Evolutionary conservation across 2,329 filamentous ascomycete genomes (phyloP).

Genomic region (Fusarium floridanum): DNA sequence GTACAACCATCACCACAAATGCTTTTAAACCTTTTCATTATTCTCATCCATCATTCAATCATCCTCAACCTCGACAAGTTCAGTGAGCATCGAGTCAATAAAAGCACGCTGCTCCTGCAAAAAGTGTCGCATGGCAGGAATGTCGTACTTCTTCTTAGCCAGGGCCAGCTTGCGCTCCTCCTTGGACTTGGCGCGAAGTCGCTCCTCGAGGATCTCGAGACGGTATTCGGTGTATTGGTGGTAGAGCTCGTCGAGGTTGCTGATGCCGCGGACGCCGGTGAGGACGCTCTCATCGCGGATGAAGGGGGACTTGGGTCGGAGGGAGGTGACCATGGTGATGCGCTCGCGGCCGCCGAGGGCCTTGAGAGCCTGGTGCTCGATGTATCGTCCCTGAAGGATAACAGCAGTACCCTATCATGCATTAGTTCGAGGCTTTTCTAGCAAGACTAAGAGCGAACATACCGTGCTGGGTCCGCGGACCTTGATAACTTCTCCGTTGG

Average conservation of each 20-base stretch:
- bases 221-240: slow-evolving; percentile 16
- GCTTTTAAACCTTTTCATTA: background rate
- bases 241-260: slow-evolving; percentile 3
- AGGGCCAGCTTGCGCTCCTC: slow-evolving; percentile 5
- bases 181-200: background rate
- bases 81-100: slow-evolving; percentile 9
- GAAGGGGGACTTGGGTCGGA: slow-evolving; percentile 55
- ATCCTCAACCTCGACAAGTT: slow-evolving; percentile 10
- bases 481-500: slow-evolving; percentile 43
- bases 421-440: background rate
- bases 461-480: slow-evolving; percentile 44
- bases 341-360: slow-evolving; percentile 58
- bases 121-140: background rate
- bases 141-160: slow-evolving; percentile 15
- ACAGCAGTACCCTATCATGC: slow-evolving; percentile 53
- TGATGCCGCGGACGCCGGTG: slow-evolving; percentile 13
- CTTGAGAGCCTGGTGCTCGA: slow-evolving; percentile 58
- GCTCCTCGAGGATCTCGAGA: slow-evolving; percentile 14
- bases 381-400: slow-evolving; percentile 60
- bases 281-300: slow-evolving; percentile 52
- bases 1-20: background rate
- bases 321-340: slow-evolving; percentile 61
- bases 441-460: background rate
- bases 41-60: background rate
- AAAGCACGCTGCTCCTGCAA: slow-evolving; percentile 6